Evolutionary conservation across 1,139 yeast genomes (phyloP).

Genomic region (Geotrichum macrosporum): DNA sequence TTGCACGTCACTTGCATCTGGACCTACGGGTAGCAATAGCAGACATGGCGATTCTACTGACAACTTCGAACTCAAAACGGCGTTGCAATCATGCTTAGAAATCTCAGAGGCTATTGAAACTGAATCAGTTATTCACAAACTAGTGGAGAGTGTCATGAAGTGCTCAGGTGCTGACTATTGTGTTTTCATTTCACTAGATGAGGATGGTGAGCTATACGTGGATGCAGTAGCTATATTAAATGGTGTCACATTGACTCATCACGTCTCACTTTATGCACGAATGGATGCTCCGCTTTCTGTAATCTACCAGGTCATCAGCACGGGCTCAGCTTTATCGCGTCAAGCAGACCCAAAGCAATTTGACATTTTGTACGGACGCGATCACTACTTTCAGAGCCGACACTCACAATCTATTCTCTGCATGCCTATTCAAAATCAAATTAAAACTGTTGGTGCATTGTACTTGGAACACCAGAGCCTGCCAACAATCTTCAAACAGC

Average conservation of each 20-base stretch:
- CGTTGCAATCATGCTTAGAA: constrained; percentile 45
- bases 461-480: constrained; percentile 44
- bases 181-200: constrained; percentile 42
- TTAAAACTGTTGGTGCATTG: constrained; percentile 47
- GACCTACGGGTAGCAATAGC: constrained; percentile 3
- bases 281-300: constrained; percentile 48
- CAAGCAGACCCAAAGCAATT: constrained; percentile 41
- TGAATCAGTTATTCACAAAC: constrained; percentile 41
- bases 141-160: constrained; percentile 44
- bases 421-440: constrained; percentile 47
- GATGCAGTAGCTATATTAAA: constrained; percentile 46
- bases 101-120: constrained; percentile 48
- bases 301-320: constrained; percentile 42
- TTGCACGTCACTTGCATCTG: constrained; percentile 6
- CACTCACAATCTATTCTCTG: constrained; percentile 44
- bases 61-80: constrained; percentile 28
- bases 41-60: constrained; percentile 12
- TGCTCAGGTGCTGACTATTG: constrained; percentile 48
- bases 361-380: constrained; percentile 41
- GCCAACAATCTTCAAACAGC: constrained; percentile 35
- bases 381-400: constrained; percentile 43
- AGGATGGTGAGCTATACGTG: constrained; percentile 39
- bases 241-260: constrained; percentile 39
- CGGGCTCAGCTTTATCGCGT: constrained; percentile 42
- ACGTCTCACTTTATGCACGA: constrained; percentile 45